A percentile compares a stretch with the other conserved stretches of the same genome.
Evolutionary conservation across 495 filamentous ascomycete species (phyloP).

Genomic region (Aspergillus sparsus): DNA sequence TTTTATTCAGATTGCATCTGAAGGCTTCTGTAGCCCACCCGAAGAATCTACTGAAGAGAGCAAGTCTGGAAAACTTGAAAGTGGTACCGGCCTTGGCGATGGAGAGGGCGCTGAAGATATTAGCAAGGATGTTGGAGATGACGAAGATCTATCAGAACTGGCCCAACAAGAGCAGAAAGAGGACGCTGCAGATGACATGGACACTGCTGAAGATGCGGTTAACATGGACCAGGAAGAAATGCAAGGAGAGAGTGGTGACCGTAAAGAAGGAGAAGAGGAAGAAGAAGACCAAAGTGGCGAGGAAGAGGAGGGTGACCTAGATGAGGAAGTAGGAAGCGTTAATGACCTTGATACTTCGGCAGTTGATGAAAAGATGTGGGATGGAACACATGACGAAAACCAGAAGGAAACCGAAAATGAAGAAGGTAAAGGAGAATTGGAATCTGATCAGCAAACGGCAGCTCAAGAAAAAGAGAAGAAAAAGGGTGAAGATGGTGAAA

Average conservation of each 20-base stretch:
- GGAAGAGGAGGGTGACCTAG: slow-evolving; percentile 65
- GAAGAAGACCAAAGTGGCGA: slow-evolving; percentile 60
- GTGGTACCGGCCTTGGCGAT: slow-evolving; percentile 94
- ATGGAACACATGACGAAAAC: slow-evolving; percentile 73
- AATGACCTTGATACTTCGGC: slow-evolving; percentile 85
- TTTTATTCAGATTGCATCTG: slow-evolving; percentile 71
- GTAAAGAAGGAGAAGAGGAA: slow-evolving; percentile 68
- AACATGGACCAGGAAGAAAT: slow-evolving; percentile 92
- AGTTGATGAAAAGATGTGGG: slow-evolving; percentile 98
- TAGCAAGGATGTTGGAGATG: slow-evolving; percentile 89
- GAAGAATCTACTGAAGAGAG: slow-evolving; percentile 71
- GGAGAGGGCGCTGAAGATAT: slow-evolving; percentile 95
- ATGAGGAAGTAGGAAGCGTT: slow-evolving; percentile 86
- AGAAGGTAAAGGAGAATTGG: slow-evolving; percentile 61
- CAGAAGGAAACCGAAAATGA: slow-evolving; percentile 84
- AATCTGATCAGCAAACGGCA: slow-evolving; percentile 65
- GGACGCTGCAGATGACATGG: slow-evolving; percentile 64
- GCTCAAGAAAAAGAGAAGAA: slow-evolving; percentile 58
- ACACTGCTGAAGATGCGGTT: slow-evolving; percentile 77
- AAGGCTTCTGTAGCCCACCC: slow-evolving; percentile 88
- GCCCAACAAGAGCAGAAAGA: slow-evolving; percentile 72
- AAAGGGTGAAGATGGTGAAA: slow-evolving; percentile 48
- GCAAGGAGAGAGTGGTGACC: slow-evolving; percentile 42
- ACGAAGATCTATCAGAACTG: slow-evolving; percentile 90
- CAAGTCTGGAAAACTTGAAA: slow-evolving; percentile 75